phyloP scores from a whole-genome alignment of 768 basidiomycete species.

The Russula sp. region DNA sequence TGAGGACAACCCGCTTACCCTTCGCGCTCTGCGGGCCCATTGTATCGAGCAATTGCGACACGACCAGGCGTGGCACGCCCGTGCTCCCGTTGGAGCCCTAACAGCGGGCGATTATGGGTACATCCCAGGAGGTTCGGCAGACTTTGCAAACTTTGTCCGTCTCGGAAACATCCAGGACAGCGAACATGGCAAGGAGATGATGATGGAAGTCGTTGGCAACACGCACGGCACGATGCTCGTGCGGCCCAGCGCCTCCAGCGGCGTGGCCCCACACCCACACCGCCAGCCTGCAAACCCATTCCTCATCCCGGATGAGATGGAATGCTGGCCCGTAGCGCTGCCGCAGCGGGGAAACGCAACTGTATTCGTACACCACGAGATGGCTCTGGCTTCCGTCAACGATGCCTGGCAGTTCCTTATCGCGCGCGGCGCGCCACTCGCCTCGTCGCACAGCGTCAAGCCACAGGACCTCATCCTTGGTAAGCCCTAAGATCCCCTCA shows the following conservation, averaged over 20 bases:
- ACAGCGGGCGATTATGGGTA: constrained; percentile 16
- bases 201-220: constrained; percentile 9
- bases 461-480: constrained; percentile 16
- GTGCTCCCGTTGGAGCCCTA: constrained; percentile 7
- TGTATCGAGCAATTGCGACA: constrained; percentile 10
- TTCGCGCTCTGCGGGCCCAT: constrained; percentile 13
- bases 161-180: constrained; percentile 15
- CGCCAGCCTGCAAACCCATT: constrained; percentile 10
- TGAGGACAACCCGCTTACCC: constrained; percentile 8
- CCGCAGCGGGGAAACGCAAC: constrained; percentile 11
- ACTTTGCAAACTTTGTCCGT: constrained; percentile 15
- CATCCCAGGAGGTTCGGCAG: constrained; percentile 3
- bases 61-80: constrained; percentile 16
- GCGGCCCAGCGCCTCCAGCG: neutral
- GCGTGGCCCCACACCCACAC: neutral
- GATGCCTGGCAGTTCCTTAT: constrained; percentile 15
- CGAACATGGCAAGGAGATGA: neutral
- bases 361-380: constrained; percentile 12
- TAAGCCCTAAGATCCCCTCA: neutral
- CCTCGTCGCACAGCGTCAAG: constrained; percentile 8
- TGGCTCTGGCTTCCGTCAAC: constrained; percentile 12
- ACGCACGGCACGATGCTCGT: constrained; percentile 13
- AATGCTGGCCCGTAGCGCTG: constrained; percentile 18
- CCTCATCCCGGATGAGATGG: constrained; percentile 8
- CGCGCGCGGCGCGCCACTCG: constrained; percentile 7